These are phyloP conservation scores for Kodamaea sagamina DNA, from an alignment of 805 yeast genomes.

Conservation along the genomic window DNA sequence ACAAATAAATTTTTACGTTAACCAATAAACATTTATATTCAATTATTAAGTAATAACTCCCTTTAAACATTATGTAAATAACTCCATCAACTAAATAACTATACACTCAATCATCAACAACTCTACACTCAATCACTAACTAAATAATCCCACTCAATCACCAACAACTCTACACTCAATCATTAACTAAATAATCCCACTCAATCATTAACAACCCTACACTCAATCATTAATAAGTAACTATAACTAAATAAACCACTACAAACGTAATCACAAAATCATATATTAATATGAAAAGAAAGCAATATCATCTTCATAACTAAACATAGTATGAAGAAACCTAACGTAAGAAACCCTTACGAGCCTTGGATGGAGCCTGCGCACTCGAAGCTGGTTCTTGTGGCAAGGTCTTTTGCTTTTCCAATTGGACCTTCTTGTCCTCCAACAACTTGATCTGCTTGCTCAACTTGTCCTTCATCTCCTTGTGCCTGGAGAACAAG, in stretches of 20 bases:
- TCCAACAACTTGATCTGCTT: slow-evolving; percentile 88
- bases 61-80: too few species aligned
- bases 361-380: slow-evolving; percentile 55
- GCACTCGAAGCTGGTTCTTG: slow-evolving; percentile 50
- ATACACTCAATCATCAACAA: too few species aligned
- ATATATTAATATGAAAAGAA: slow-evolving; percentile 6
- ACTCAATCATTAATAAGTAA: too few species aligned
- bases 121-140: too few species aligned
- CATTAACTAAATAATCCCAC: too few species aligned
- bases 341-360: slow-evolving; percentile 80
- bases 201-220: neutral
- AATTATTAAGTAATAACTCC: too few species aligned
- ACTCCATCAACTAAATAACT: too few species aligned
- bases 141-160: too few species aligned
- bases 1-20: too few species aligned
- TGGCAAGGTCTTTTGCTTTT: slow-evolving; percentile 55
- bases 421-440: slow-evolving; percentile 83
- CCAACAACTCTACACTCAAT: too few species aligned
- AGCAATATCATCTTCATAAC: slow-evolving; percentile 6
- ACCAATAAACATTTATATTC: too few species aligned
- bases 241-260: too few species aligned
- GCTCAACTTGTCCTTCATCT: slow-evolving; percentile 91
- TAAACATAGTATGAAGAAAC: slow-evolving; percentile 3
- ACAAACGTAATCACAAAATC: neutral
- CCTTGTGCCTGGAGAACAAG: slow-evolving; percentile 91